Conservation (phyloP, 1,284 basidiomycete genomes). For the Malassezia sympodialis region DNA sequence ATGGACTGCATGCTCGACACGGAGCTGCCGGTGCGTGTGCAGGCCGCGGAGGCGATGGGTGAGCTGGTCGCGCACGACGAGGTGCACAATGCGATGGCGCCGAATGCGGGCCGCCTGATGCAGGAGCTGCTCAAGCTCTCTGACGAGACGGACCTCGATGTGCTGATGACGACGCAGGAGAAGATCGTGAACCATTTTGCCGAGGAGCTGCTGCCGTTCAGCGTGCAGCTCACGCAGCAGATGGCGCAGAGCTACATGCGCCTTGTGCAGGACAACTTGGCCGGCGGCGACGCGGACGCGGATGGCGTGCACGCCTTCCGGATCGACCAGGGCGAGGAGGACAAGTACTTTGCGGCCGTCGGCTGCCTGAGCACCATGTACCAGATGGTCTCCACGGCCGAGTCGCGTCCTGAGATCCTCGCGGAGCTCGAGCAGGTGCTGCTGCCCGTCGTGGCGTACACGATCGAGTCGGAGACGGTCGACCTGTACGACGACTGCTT, state of each 20-base stretch:
- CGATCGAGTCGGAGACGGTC: constrained; percentile 53
- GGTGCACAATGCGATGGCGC: constrained; percentile 65
- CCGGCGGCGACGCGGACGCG: constrained; percentile 55
- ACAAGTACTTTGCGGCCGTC: constrained; percentile 59
- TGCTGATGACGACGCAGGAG: constrained; percentile 68
- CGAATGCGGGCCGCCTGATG: constrained; percentile 73
- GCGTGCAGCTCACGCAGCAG: constrained; percentile 67
- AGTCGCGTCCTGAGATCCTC: constrained; percentile 65
- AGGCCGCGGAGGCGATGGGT: constrained; percentile 69
- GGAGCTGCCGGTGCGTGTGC: constrained; percentile 72
- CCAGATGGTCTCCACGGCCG: constrained; percentile 58
- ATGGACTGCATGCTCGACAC: constrained; percentile 53
- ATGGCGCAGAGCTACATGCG: constrained; percentile 57
- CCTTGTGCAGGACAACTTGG: constrained; percentile 36
- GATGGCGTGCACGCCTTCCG: constrained; percentile 50
- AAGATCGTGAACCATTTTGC: constrained; percentile 76
- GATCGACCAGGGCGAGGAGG: constrained; percentile 61
- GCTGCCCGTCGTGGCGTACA: constrained; percentile 66
- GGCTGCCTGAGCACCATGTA: constrained; percentile 56
- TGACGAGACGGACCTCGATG: constrained; percentile 79
- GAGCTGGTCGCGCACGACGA: constrained; percentile 61
- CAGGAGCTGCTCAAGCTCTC: constrained; percentile 79
- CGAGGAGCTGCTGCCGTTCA: constrained; percentile 72
- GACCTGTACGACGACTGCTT: constrained; percentile 77
- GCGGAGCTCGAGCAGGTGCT: constrained; percentile 70